Base-by-base conservation (phyloP, 1,284 basidiomycete species). In the Volvariella surrecta region DNA sequence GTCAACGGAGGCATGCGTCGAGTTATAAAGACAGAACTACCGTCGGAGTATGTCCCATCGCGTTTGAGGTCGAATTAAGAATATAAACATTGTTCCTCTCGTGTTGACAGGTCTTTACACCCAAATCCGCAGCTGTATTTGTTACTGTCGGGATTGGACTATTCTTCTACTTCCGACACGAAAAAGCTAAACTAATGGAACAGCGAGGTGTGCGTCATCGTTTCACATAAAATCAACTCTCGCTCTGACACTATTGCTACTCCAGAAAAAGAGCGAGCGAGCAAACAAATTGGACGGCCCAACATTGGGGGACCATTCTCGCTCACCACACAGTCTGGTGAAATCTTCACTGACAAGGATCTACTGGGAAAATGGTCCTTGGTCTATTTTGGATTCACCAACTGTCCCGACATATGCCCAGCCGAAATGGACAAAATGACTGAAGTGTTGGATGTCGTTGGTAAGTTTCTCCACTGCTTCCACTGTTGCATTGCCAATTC, bases 361-460 rank as follows among this genome's bases (percentile, higher is more conserved):
- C 67, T 99, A 42, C 63, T 86, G 19, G 91, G 89, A 45, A 83
- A 90, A 71, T 86, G 83, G 83, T 88, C 75, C 31, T 68, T 99
- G 50, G 82, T 99, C 45, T 99, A 99, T 68, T 97, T 97, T 63
- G 93, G 93, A 10, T 96, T 96, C 67, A 93, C 92, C 21, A 93
- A 96, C 63, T 96, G 93, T 61, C 96, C 95, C 2, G 96, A 99
- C 63, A 98, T 99, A 48, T 99, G 95, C 61, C 95, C 95, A 1
- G 91, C 96, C 50, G 95, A 99, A 66, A 73, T 99, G 22, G 95
- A 99, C 71, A 99, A 99, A 71, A 85, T 98, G 74, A 82, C 85
- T 16, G 72, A 68, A 1, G 84, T 94, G n/a, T 75, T 98, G 24
- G 71, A 87, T 34, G 66, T 72, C 37, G 71, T 91, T 46, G 82